Base-by-base conservation (phyloP, 2,329 filamentous ascomycete genomes). In the Ascomycota sp. region DNA sequence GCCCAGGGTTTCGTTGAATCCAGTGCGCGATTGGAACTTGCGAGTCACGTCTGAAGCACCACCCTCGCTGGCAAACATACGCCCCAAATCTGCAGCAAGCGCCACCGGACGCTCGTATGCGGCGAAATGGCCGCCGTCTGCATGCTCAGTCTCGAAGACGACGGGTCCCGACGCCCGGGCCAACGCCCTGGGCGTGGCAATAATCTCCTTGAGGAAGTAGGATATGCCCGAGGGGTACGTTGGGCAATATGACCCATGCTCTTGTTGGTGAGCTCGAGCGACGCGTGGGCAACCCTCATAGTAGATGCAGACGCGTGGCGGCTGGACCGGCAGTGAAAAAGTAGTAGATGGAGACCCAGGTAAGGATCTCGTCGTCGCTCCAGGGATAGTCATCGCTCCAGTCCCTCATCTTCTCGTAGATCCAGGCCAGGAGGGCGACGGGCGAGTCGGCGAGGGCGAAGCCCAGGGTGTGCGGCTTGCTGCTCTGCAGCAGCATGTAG, bases 341-440 rank as follows among this genome's bases (percentile, higher is more conserved):
- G 44, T 64, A 69, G 46, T 85, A 85, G 24, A 85, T 63, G 29
- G 61, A 68, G 1, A 83, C 51, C 79, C 77, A 86, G 0, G 71
- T 79, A 19, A 80, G 51, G 7, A 85, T 62, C 51, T 85, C 77
- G 32, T 83, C 75, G 35, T 81, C 72, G 0, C 68, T 75, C 77
- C 77, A 85, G 0, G 64, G 54, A 42, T 82, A 82, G 1, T 40
- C 41, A 40, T 85, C 77, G 0, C 71, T 72, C 79, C 78, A 86
- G 40, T 78, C 79, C 9, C 24, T 27, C 23, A 86, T 52, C 45
- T 86, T 86, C 51, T 86, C 80, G 38, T 78, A 78, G 22, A 86
- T 71, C 80, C 80, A 89, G 0, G 75, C 68, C 1, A 86, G 56
- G 3, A 82, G 52, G 0, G 65, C 75, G 0, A 79, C 65, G 0